These are phyloP conservation scores for Mentha longifolia DNA, from an alignment of 257 asterid species.

Conservation along the genomic window DNA sequence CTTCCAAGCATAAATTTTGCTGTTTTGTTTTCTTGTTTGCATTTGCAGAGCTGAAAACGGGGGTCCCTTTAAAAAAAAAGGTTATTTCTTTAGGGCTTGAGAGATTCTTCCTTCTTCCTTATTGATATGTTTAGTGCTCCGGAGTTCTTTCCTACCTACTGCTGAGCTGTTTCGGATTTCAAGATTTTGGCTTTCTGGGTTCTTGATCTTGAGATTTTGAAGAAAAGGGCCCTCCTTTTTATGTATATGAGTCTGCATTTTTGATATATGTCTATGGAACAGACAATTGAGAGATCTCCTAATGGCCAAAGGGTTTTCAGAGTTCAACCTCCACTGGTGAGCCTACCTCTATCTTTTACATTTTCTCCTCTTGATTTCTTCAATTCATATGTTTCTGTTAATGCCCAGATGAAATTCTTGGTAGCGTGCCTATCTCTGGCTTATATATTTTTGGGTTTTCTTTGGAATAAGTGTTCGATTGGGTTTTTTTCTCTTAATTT, in stretches of 20 bases:
- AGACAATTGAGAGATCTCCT: constrained; percentile 71
- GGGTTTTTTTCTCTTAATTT: constrained; percentile 14
- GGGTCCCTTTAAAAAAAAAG: constrained; percentile 21
- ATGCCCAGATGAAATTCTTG: constrained; percentile 39
- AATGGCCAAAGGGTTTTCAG: constrained; percentile 77
- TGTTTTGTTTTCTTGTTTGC: too few relatives aligned
- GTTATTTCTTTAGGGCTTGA: constrained; percentile 49
- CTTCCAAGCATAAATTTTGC: constrained; percentile 50
- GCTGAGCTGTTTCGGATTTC: constrained; percentile 45
- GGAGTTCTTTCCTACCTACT: constrained; percentile 29
- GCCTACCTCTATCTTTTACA: constrained; percentile 34
- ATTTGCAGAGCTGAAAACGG: constrained; percentile 46
- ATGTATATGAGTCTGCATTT: constrained; percentile 41
- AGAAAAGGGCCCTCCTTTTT: constrained; percentile 37
- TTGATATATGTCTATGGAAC: constrained; percentile 61
- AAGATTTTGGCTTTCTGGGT: constrained; percentile 38
- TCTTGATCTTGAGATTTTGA: constrained; percentile 51
- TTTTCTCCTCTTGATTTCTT: too few relatives aligned
- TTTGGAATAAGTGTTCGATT: constrained; percentile 18
- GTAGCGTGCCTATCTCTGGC: constrained; percentile 30
- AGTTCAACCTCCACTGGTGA: constrained; percentile 94
- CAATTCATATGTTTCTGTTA: constrained; percentile 26
- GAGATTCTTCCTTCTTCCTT: constrained; percentile 35
- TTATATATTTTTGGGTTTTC: not conserved
- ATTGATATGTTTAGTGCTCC: constrained; percentile 29